A percentile compares a stretch with the other conserved stretches of the same genome.
Conservation (phyloP, 2,329 filamentous ascomycete species). For the Colletotrichum sp. region DNA sequence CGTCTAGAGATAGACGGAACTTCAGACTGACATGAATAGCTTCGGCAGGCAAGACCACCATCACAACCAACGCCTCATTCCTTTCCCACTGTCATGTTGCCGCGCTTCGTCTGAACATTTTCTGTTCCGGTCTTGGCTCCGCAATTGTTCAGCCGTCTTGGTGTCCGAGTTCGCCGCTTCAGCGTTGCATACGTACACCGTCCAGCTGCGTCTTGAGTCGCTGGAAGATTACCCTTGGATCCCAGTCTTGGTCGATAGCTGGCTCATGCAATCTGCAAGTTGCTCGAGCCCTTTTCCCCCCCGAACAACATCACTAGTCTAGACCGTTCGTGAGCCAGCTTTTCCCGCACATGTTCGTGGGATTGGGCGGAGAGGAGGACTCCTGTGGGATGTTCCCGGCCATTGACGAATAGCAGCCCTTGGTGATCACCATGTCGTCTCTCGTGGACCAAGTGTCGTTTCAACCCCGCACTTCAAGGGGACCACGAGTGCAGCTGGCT, state of each 20-base stretch:
- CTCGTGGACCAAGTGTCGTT: background rate
- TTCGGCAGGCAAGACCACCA: background rate
- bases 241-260: background rate
- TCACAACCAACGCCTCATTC: background rate
- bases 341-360: background rate
- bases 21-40: background rate
- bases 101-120: background rate
- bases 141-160: background rate
- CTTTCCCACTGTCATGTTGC: background rate
- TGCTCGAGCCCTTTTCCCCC: background rate
- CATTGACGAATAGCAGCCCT: background rate
- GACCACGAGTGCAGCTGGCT: background rate
- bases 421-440: background rate
- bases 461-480: slow-evolving; percentile 17
- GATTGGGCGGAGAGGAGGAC: background rate
- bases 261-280: background rate
- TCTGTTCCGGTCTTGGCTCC: background rate
- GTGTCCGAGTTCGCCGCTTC: background rate
- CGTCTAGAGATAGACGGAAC: background rate
- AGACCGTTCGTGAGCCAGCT: background rate
- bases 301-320: background rate
- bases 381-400: background rate
- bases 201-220: background rate
- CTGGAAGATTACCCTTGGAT: background rate
- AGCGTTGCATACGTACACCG: background rate